Percentiles rank a stretch among this genome's conserved stretches.
Evolutionary conservation across 805 yeast species (phyloP).

Genomic region (Spathaspora passalidarum): DNA sequence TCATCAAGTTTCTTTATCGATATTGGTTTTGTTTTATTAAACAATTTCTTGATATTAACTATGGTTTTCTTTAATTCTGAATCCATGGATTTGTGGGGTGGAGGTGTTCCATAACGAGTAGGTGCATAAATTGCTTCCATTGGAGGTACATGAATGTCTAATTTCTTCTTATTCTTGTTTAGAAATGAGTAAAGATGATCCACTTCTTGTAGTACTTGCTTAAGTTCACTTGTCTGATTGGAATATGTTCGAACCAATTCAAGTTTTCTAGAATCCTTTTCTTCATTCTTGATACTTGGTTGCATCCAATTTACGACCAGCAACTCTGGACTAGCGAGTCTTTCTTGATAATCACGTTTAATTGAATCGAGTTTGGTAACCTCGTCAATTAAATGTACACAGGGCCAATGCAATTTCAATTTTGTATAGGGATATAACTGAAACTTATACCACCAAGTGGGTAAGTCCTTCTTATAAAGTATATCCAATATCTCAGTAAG

Average conservation of each 20-base stretch:
- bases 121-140: constrained; percentile 32
- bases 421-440: constrained; percentile 16
- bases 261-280: neutral
- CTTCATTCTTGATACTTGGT: neutral
- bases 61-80: constrained; percentile 22
- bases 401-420: constrained; percentile 31
- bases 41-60: constrained; percentile 18
- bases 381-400: constrained; percentile 29
- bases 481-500: constrained; percentile 25
- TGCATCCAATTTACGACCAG: neutral
- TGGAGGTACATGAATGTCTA: too few species aligned
- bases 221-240: neutral
- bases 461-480: constrained; percentile 19
- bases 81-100: constrained; percentile 26
- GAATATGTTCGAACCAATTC: neutral
- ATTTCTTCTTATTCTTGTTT: too few species aligned
- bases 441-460: constrained; percentile 21
- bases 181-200: constrained; percentile 18
- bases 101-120: constrained; percentile 28
- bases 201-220: constrained; percentile 11
- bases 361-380: neutral
- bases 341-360: neutral
- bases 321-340: neutral
- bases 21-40: constrained; percentile 21
- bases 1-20: constrained; percentile 12